Evolutionary conservation across 768 basidiomycete species (phyloP).

Genomic region (Pisolithus microcarpus): DNA sequence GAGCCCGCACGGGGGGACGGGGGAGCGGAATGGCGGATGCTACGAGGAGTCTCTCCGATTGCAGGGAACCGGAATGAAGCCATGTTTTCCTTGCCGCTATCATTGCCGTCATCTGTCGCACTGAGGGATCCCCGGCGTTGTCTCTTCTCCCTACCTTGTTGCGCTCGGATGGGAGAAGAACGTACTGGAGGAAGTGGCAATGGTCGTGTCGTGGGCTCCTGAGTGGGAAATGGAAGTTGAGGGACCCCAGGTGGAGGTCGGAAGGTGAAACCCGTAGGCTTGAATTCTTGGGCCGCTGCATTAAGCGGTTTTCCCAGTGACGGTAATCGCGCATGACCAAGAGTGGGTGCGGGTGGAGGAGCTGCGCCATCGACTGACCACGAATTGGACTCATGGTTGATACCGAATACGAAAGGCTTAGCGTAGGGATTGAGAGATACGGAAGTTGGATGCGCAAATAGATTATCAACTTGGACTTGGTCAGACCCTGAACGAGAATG

Average conservation of each 20-base stretch:
- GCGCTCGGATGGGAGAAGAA: slow-evolving; percentile 16
- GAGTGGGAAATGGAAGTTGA: slow-evolving; percentile 36
- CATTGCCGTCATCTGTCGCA: slow-evolving; percentile 34
- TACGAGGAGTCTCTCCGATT: slow-evolving; percentile 41
- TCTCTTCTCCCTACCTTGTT: slow-evolving; percentile 78
- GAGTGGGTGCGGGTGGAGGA: slow-evolving; percentile 33
- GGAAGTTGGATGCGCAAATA: slow-evolving; percentile 12
- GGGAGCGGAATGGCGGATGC: slow-evolving; percentile 41
- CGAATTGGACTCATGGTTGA: slow-evolving; percentile 29
- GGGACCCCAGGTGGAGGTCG: slow-evolving; percentile 62
- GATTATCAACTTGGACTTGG: slow-evolving; percentile 30
- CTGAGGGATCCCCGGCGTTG: slow-evolving; percentile 48
- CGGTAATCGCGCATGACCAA: slow-evolving; percentile 32
- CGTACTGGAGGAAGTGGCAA: slow-evolving; percentile 32
- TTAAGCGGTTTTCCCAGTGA: slow-evolving; percentile 68
- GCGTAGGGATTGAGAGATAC: slow-evolving; percentile 65
- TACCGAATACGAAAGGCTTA: slow-evolving; percentile 78
- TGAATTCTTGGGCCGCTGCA: slow-evolving; percentile 74
- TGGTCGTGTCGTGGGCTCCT: slow-evolving; percentile 29
- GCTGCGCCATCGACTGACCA: slow-evolving; percentile 22
- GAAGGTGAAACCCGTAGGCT: slow-evolving; percentile 72
- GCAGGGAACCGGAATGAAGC: slow-evolving; percentile 72
- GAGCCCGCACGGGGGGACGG: slow-evolving; percentile 28
- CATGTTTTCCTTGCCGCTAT: slow-evolving; percentile 55
- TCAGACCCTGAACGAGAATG: slow-evolving; percentile 51